Evolutionary conservation across 345 rosid species (phyloP).

Genomic region (Crucihimalaya himalaica): DNA sequence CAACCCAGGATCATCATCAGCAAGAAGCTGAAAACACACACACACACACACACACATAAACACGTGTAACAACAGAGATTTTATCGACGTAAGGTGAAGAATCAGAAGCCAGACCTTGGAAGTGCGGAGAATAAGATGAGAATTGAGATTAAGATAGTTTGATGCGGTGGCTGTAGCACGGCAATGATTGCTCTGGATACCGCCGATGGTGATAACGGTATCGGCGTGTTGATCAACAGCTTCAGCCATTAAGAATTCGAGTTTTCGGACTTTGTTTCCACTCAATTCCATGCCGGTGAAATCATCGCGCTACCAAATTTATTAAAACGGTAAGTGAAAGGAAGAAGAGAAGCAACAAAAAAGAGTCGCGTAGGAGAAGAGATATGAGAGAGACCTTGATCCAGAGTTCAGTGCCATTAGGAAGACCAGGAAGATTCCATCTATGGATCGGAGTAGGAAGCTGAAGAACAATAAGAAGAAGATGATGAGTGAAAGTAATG

Average conservation of each 20-base stretch:
- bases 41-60: neutral
- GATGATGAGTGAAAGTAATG: constrained; percentile 12
- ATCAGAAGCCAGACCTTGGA: constrained; percentile 55
- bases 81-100: neutral
- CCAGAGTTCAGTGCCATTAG: constrained; percentile 70
- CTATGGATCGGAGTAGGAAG: constrained; percentile 84
- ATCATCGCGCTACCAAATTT: constrained; percentile 67
- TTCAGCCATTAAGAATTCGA: constrained; percentile 87
- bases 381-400: constrained; percentile 60
- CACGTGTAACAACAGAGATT: neutral
- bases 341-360: neutral
- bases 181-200: constrained; percentile 94
- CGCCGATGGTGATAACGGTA: constrained; percentile 80
- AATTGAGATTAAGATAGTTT: constrained; percentile 71
- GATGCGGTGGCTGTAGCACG: constrained; percentile 94
- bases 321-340: neutral
- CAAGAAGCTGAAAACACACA: constrained; percentile 59
- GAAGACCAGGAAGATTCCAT: constrained; percentile 88
- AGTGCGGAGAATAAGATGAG: constrained; percentile 75
- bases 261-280: constrained; percentile 85
- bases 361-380: neutral
- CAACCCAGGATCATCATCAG: constrained; percentile 87
- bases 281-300: constrained; percentile 90
- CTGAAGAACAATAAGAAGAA: constrained; percentile 39
- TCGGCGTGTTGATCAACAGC: constrained; percentile 86